phyloP scores from a whole-genome alignment of 305 asterid species.

The Fraxinus sp. region DNA sequence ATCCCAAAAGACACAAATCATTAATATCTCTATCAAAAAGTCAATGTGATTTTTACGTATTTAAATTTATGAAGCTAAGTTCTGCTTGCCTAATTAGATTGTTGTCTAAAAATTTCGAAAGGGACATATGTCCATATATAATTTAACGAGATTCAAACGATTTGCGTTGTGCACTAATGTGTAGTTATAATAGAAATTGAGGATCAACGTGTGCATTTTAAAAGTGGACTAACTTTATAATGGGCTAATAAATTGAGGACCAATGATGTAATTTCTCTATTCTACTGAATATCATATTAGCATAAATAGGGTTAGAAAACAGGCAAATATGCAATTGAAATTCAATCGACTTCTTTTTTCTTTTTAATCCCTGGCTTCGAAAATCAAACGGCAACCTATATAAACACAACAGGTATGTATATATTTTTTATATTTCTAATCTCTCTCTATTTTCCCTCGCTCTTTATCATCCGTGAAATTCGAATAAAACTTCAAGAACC shows the following conservation, averaged over 20 bases:
- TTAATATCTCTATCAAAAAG: not conserved
- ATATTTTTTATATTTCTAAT: not conserved
- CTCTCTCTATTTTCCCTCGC: constrained; percentile 3
- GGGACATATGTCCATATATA: not conserved
- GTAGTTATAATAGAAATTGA: not conserved
- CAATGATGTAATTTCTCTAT: not conserved
- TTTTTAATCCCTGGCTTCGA: not conserved
- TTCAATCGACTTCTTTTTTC: not conserved
- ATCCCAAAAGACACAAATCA: not conserved
- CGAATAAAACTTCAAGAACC: not conserved
- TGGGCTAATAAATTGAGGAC: not conserved
- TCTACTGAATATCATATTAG: not conserved
- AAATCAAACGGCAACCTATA: not conserved
- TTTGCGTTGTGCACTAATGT: not conserved
- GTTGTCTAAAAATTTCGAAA: not conserved
- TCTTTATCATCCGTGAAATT: not conserved
- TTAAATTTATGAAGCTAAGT: not conserved
- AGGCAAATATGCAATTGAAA: not conserved
- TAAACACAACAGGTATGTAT: not conserved
- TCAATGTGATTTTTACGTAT: not conserved
- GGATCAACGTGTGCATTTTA: not conserved
- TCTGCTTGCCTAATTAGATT: not conserved
- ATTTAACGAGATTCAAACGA: not conserved
- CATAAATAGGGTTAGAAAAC: not conserved
- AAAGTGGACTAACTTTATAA: not conserved